Evolutionary conservation across 305 asterid species (phyloP).

Genomic region (Plantago coronopus): DNA sequence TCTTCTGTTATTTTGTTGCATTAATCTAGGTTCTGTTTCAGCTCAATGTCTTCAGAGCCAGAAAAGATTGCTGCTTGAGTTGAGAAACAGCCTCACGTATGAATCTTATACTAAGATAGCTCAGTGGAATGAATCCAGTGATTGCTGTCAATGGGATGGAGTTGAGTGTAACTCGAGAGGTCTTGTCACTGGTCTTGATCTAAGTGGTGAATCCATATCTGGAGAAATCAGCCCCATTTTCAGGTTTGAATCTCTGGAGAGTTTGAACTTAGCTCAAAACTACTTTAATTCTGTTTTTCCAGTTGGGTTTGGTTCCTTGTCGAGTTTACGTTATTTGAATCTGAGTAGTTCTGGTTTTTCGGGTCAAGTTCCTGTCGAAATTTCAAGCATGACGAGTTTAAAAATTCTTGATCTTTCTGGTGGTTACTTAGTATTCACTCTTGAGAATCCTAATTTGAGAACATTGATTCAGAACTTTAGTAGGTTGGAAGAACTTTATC

Average conservation of each 20-base stretch:
- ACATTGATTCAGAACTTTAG: conserved; percentile 27
- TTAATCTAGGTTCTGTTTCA: conserved; percentile 8
- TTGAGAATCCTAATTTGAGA: conserved; percentile 36
- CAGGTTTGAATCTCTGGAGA: conserved; percentile 32
- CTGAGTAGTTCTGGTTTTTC: conserved; percentile 40
- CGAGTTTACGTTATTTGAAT: conserved; percentile 37
- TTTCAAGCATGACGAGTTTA: conserved; percentile 44
- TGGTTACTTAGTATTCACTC: conserved; percentile 15
- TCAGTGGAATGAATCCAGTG: conserved; percentile 39
- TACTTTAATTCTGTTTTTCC: conserved; percentile 31
- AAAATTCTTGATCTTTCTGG: conserved; percentile 49
- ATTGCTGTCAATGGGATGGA: conserved; percentile 59
- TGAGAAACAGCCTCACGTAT: conserved; percentile 35
- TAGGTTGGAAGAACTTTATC: no score
- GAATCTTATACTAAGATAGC: conserved; percentile 53
- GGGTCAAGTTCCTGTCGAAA: conserved; percentile 42
- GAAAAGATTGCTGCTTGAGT: conserved; percentile 29
- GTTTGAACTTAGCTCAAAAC: conserved; percentile 45
- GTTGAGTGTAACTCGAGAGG: conserved; percentile 45
- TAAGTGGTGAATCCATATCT: no score
- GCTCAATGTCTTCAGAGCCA: conserved; percentile 15
- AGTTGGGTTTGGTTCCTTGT: conserved; percentile 33
- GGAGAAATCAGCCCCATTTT: conserved; percentile 40
- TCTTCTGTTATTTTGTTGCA: not conserved
- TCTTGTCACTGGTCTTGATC: no score